Evolutionary conservation across 1,139 yeast species (phyloP).

Genomic region (Protomyces gravidus): DNA sequence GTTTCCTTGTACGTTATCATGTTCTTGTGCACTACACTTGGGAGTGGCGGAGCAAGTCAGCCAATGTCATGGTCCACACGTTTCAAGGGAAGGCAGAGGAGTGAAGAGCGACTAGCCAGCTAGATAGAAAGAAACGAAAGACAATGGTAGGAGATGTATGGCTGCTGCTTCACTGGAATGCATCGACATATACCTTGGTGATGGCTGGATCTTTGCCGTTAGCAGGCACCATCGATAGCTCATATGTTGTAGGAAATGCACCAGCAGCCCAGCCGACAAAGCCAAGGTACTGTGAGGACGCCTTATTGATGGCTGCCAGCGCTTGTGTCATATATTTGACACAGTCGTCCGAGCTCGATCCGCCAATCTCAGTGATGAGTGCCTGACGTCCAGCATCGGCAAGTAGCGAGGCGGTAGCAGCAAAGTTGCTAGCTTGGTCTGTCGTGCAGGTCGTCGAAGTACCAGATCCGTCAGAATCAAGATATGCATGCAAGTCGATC

Average conservation of each 20-base stretch:
- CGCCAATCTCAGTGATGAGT: not conserved
- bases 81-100: too few species aligned
- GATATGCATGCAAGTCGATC: not conserved
- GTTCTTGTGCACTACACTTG: too few species aligned
- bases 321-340: not conserved
- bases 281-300: not conserved
- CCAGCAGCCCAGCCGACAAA: not conserved
- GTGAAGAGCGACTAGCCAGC: too few species aligned
- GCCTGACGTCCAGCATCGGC: not conserved
- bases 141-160: too few species aligned
- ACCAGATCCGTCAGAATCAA: conserved; percentile 1
- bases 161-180: too few species aligned
- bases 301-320: not conserved
- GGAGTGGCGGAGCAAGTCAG: too few species aligned
- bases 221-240: not conserved
- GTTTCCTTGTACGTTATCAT: too few species aligned
- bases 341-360: not conserved
- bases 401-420: not conserved
- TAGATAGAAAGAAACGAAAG: too few species aligned
- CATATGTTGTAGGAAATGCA: not conserved
- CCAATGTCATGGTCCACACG: too few species aligned
- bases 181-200: not conserved
- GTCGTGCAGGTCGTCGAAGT: not conserved
- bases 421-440: not conserved
- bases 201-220: not conserved